Evolutionary conservation across 768 basidiomycete species (phyloP).

Genomic region (Phlebiopsis gigantea): DNA sequence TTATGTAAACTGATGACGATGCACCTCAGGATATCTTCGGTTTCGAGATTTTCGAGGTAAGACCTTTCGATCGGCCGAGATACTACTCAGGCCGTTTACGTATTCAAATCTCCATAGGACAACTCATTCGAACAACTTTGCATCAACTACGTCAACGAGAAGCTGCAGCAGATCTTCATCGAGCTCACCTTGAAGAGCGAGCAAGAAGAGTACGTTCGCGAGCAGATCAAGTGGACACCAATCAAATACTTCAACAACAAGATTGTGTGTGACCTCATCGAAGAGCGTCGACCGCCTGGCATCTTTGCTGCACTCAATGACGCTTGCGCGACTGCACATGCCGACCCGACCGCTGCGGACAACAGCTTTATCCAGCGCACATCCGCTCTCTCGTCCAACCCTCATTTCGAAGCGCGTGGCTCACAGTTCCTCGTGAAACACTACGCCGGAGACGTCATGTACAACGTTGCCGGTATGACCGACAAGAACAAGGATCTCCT

Average conservation of each 20-base stretch:
- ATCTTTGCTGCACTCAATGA: slow-evolving; percentile 98
- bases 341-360: slow-evolving; percentile 93
- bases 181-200: slow-evolving; percentile 98
- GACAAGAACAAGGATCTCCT: slow-evolving; percentile 99
- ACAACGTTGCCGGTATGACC: slow-evolving; percentile 96
- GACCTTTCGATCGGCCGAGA: slow-evolving; percentile 2
- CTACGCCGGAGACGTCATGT: slow-evolving; percentile 98
- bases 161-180: slow-evolving; percentile 98
- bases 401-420: slow-evolving; percentile 94
- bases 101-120: slow-evolving; percentile 45
- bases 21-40: slow-evolving; percentile 86
- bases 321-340: slow-evolving; percentile 98
- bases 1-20: not conserved
- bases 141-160: slow-evolving; percentile 99
- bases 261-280: slow-evolving; percentile 96
- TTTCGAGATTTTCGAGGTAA: slow-evolving; percentile 95
- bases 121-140: slow-evolving; percentile 97
- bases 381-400: slow-evolving; percentile 71
- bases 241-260: slow-evolving; percentile 99
- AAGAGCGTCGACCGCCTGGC: slow-evolving; percentile 93
- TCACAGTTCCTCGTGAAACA: slow-evolving; percentile 93
- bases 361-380: slow-evolving; percentile 94
- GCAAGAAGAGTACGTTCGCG: slow-evolving; percentile 97
- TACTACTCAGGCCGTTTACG: not conserved
- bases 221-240: slow-evolving; percentile 98